Evolutionary conservation across 345 rosid species (phyloP).

Genomic region (Noccaea bulbosa): DNA sequence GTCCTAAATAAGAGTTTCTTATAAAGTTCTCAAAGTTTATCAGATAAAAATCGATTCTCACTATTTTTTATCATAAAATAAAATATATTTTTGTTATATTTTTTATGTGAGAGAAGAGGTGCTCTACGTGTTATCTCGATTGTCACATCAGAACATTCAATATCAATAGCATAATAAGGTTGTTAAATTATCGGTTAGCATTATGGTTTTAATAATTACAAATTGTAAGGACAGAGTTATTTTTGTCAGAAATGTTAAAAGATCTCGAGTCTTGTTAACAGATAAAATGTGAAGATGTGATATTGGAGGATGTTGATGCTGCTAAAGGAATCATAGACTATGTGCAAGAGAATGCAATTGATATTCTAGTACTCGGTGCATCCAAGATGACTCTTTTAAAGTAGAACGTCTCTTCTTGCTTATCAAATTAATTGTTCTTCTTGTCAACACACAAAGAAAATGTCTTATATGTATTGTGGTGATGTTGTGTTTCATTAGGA

Average conservation of each 20-base stretch:
- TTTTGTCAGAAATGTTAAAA: slow-evolving; percentile 9
- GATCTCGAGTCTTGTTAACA: slow-evolving; percentile 30
- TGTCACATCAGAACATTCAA: slow-evolving; percentile 4
- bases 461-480: background rate
- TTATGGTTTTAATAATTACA: background rate
- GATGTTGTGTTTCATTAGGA: slow-evolving; percentile 42
- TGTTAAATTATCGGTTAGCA: background rate
- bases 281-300: slow-evolving; percentile 65
- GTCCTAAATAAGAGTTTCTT: too few species aligned
- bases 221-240: background rate
- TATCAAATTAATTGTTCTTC: background rate
- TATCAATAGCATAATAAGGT: background rate
- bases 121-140: background rate
- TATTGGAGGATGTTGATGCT: slow-evolving; percentile 61
- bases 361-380: slow-evolving; percentile 62
- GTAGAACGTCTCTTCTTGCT: slow-evolving; percentile 39
- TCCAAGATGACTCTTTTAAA: slow-evolving; percentile 65
- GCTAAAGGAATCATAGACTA: slow-evolving; percentile 60
- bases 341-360: slow-evolving; percentile 42
- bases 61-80: too few species aligned
- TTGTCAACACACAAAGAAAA: background rate
- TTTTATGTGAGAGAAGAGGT: too few species aligned
- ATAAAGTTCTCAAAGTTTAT: too few species aligned
- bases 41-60: too few species aligned
- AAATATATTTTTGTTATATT: too few species aligned